Base-by-base conservation (phyloP, 306 rosid species). In the Prunus salicina region DNA sequence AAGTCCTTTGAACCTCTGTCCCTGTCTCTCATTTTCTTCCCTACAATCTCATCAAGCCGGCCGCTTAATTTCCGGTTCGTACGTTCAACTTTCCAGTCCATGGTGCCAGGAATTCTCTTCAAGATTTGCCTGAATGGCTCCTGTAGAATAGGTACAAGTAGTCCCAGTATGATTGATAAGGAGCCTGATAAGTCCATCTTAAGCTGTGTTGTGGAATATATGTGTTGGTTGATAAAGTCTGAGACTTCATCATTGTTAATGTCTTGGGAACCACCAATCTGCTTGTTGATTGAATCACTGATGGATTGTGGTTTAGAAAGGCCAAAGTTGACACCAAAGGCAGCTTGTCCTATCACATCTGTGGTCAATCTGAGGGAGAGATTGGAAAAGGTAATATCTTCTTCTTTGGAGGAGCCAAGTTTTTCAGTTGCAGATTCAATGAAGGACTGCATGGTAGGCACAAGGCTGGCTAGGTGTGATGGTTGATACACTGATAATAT, bases 171-270 rank as follows among this genome's bases (percentile, higher is more conserved):
- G 84, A 90, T 95, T 14, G 98, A 95, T 30, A 92, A 83, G 43
- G 97, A 92, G 64, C 97, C 98, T 1, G 98, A 87, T 28, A 95
- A 72, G 80, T 95, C 98, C 97, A 95, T 92, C 85, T 90, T 95
- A 13, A 95, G 96, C 66, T 92, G 92, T 5, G 97, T 90, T 51
- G 98, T 95, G 56, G 96, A 89, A 85, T 90, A 95, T 16, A 95
- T 86, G 69, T 95, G 97, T 81, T 95, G 87, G 56, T 90, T 88
- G 69, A 95, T 90, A 75, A 95, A 92, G 70, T 92, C 93, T 1
- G 95, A 85, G 28, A 92, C 95, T 77, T 18, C 57, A 52, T 80
- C 82, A 6, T 67, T 41, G 25, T 12, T 50, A 38, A 38, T 38
- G 30, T 51, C 72, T 22, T 55, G 51, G 27, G 9, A 6, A 38